Percentiles rank a stretch among this genome's conserved stretches.
phyloP scores from a whole-genome alignment of 2,329 filamentous ascomycete genomes.

The Chaetomiaceae sp. region DNA sequence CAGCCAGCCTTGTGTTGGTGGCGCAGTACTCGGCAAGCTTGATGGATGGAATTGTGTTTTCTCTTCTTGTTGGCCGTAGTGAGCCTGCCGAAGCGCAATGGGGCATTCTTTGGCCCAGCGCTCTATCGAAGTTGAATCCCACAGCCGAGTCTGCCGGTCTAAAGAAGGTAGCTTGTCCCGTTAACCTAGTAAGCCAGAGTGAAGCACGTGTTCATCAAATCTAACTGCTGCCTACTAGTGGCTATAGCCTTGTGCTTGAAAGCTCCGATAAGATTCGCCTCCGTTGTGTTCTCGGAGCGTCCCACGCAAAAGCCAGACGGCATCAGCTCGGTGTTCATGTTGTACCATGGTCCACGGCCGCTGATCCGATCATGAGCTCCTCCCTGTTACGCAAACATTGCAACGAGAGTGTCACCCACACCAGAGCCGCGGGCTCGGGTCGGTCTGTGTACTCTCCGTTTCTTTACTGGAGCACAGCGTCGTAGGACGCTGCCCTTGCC shows the following conservation, averaged over 20 bases:
- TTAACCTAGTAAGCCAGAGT: too few relatives aligned
- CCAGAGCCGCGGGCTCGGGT: slow-evolving; percentile 4
- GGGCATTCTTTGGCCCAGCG: too few relatives aligned
- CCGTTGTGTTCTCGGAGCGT: not conserved
- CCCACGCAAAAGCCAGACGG: not conserved
- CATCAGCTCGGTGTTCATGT: not conserved
- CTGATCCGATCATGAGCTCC: not conserved
- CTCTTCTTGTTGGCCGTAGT: too few relatives aligned
- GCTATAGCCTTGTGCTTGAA: not conserved
- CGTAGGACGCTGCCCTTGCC: too few relatives aligned
- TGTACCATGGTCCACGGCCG: not conserved
- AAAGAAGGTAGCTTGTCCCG: too few relatives aligned
- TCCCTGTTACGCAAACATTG: not conserved
- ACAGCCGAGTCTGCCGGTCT: too few relatives aligned
- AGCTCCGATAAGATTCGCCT: not conserved
- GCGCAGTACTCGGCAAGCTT: too few relatives aligned
- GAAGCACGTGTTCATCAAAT: not conserved
- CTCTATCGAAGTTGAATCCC: too few relatives aligned
- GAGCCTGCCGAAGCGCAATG: too few relatives aligned
- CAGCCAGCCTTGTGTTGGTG: too few relatives aligned
- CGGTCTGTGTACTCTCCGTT: not conserved
- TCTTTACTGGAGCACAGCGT: not conserved
- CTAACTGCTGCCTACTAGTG: not conserved
- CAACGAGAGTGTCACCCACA: not conserved
- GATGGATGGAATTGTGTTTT: too few relatives aligned